Conservation (phyloP, 2,329 filamentous ascomycete species). For the Cladosporium sp. region DNA sequence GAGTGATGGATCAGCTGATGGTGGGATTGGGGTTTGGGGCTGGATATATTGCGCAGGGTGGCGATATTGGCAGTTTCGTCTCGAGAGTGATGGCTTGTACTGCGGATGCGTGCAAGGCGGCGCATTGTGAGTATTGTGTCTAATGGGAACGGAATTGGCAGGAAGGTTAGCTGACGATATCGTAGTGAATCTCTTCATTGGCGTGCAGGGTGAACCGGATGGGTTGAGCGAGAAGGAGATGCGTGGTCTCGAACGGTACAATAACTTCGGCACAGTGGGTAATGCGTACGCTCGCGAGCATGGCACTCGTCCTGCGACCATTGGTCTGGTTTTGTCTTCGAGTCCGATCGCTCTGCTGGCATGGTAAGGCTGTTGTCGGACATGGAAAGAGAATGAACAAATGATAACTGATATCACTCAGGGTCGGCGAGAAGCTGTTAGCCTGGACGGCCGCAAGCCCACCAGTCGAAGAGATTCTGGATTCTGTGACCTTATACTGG, state of each 20-base stretch:
- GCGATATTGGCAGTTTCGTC: conserved; percentile 48
- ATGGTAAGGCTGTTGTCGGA: conserved; percentile 35
- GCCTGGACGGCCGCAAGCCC: conserved; percentile 49
- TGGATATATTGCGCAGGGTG: conserved; percentile 52
- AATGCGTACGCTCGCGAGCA: conserved; percentile 52
- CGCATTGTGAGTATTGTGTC: conserved; percentile 20
- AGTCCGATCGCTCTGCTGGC: conserved; percentile 54
- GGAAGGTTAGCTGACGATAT: conserved; percentile 1
- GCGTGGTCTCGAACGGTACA: conserved; percentile 20
- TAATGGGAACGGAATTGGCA: too few relatives aligned
- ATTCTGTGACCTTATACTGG: conserved; percentile 52
- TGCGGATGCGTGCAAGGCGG: conserved; percentile 47
- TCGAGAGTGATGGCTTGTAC: conserved; percentile 35
- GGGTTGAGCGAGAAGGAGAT: conserved; percentile 20
- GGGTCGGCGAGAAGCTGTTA: conserved; percentile 56
- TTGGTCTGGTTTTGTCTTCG: conserved; percentile 51
- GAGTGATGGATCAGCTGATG: conserved; percentile 48
- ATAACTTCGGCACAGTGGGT: conserved; percentile 32
- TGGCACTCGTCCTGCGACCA: conserved; percentile 52
- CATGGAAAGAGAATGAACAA: too few relatives aligned
- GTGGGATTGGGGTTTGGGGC: conserved; percentile 45
- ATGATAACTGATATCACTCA: neutral
- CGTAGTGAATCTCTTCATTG: conserved; percentile 19
- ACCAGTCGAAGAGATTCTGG: conserved; percentile 41
- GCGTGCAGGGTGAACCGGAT: conserved; percentile 11